Percentiles rank a stretch among this genome's conserved stretches.
Conservation (phyloP, 2,329 filamentous ascomycete genomes). For the Hymenoscyphus occultus region DNA sequence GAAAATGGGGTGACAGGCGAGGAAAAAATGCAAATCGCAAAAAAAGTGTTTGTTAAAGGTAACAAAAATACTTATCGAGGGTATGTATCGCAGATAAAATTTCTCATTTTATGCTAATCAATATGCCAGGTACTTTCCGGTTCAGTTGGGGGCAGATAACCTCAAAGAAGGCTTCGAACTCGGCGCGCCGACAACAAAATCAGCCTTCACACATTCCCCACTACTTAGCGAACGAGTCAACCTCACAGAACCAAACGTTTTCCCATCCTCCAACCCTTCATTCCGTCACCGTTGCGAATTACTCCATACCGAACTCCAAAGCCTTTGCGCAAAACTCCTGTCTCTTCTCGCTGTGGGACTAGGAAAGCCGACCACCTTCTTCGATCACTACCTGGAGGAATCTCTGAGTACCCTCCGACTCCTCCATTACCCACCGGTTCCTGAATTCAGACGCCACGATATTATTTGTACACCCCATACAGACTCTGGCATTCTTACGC, state of each 20-base stretch:
- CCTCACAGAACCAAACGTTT: slow-evolving; percentile 43
- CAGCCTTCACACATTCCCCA: slow-evolving; percentile 17
- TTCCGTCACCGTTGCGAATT: slow-evolving; percentile 37
- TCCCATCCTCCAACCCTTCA: slow-evolving; percentile 32
- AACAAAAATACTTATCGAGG: slow-evolving; percentile 46
- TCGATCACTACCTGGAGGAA: slow-evolving; percentile 41
- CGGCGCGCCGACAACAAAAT: slow-evolving; percentile 32
- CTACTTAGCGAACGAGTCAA: slow-evolving; percentile 34
- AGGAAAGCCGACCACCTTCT: slow-evolving; percentile 40
- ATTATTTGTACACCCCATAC: slow-evolving; percentile 41
- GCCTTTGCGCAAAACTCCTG: slow-evolving; percentile 39
- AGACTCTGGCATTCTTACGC: slow-evolving; percentile 46
- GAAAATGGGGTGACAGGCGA: slow-evolving; percentile 32
- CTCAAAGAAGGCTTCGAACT: slow-evolving; percentile 48
- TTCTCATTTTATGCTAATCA: neutral
- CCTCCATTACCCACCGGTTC: slow-evolving; percentile 43
- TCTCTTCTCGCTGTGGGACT: slow-evolving; percentile 41
- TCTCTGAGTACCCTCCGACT: slow-evolving; percentile 45
- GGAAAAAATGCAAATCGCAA: slow-evolving; percentile 43
- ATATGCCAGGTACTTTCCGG: slow-evolving; percentile 42
- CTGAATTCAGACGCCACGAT: slow-evolving; percentile 20
- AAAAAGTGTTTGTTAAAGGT: slow-evolving; percentile 40
- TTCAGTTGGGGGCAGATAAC: slow-evolving; percentile 41
- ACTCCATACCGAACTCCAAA: slow-evolving; percentile 41
- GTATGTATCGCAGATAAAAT: slow-evolving; percentile 23